Evolutionary conservation across 2,329 filamentous ascomycete species (phyloP), one percentile per base, ranked within the genome.

Genomic region (Coleophoma cylindrospora): DNA sequence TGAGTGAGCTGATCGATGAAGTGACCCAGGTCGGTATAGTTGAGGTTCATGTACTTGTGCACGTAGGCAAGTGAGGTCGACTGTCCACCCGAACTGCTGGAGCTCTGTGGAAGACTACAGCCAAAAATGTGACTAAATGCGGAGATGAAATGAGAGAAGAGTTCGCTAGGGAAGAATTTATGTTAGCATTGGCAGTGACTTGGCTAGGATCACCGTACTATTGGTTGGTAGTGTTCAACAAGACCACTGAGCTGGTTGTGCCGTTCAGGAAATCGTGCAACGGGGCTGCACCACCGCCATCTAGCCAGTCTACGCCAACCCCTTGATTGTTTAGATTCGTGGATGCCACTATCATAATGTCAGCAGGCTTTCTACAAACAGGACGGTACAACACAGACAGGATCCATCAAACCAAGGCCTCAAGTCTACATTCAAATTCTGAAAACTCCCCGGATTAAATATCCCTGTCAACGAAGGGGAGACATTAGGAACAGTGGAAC

Each of bases 21-120:
- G 43, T 67, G 61, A 6, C 57, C 62, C 8, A 66, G 50, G 21
- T 66, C 53, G 1, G 57, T 60, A 19, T 58, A 48, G 47, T 65
- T 60, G 19, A 67, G 54, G 45, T 64, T 54, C 65, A 67, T 67
- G 50, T 56, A 67, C 40, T 66, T 65, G 56, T 67, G 65, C 4
- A 64, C 63, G 49, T 66, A 66, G 27, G 64, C 61, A 14, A 57
- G 58, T 45, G 47, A 57, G 17, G 57, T 52, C 21, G 48, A 45
- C 4, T 50, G 54, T 32, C 57, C 56, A 2, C 51, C 49, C 19
- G 2, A 2, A 14, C 50, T 15, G n/a, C 19, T 47, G 51, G 58
- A 53, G 3, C 55, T 49, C 22, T 54, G 53, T 12, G 53, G 56
- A 10, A 45, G 37, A 11, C 54, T 60, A 49, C 64, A 66, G 15